Conservation (phyloP, 2,329 filamentous ascomycete species). For the Aspergillus sp. region DNA sequence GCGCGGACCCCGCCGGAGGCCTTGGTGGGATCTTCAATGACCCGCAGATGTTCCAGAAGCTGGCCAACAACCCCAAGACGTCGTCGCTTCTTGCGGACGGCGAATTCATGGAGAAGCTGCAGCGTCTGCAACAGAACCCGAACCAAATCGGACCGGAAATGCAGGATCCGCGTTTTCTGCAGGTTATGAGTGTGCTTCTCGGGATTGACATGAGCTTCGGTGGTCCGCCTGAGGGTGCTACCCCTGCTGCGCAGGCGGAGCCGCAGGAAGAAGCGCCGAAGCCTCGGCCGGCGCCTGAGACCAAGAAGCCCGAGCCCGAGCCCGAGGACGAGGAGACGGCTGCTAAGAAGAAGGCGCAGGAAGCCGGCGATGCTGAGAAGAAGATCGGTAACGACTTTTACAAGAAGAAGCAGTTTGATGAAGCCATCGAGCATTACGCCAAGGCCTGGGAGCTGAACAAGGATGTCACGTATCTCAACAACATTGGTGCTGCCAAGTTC, state of each 20-base stretch:
- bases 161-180: conserved; percentile 81
- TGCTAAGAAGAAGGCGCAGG: conserved; percentile 83
- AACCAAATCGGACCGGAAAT: conserved; percentile 70
- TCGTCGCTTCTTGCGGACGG: conserved; percentile 68
- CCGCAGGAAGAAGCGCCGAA: conserved; percentile 42
- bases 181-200: conserved; percentile 86
- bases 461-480: conserved; percentile 97
- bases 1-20: conserved; percentile 60
- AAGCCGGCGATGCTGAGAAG: conserved; percentile 89
- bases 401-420: conserved; percentile 96
- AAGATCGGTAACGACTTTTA: conserved; percentile 86
- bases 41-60: conserved; percentile 78
- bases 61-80: conserved; percentile 92
- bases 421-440: conserved; percentile 85
- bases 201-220: conserved; percentile 82
- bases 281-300: conserved; percentile 49
- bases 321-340: conserved; percentile 71
- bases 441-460: conserved; percentile 93
- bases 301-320: conserved; percentile 57
- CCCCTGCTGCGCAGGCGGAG: conserved; percentile 44
- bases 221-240: conserved; percentile 40
- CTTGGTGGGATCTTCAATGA: conserved; percentile 93
- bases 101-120: conserved; percentile 82
- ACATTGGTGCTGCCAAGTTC: conserved; percentile 85
- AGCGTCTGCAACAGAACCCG: conserved; percentile 72